A percentile compares a stretch with the other conserved stretches of the same genome.
phyloP scores from a whole-genome alignment of 371 early-diverging fungal genomes.

The Mortierella sp. region DNA sequence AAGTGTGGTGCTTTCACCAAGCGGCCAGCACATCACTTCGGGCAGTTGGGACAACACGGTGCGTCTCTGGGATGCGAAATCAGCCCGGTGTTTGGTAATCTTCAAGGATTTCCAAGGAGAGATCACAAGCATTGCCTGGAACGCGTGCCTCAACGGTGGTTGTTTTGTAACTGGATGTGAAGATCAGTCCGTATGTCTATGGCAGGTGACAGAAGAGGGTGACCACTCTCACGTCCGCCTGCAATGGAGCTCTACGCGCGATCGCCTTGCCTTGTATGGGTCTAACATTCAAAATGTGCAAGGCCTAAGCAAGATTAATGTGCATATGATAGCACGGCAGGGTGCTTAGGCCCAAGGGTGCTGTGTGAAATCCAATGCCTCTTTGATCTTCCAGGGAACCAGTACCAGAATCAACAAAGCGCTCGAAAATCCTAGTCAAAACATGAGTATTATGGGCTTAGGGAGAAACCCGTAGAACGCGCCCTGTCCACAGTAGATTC shows the following conservation, averaged over 20 bases:
- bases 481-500: too few relatives aligned
- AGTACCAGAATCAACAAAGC: neutral
- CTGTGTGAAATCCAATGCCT: neutral
- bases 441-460: too few relatives aligned
- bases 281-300: neutral
- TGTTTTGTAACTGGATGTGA: neutral
- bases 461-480: too few relatives aligned
- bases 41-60: neutral
- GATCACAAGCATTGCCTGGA: neutral
- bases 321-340: neutral
- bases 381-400: neutral
- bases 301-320: neutral
- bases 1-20: neutral
- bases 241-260: neutral
- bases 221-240: neutral
- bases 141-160: neutral
- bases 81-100: constrained; percentile 63
- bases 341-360: neutral
- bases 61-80: neutral
- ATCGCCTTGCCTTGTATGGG: too few relatives aligned
- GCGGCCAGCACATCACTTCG: constrained; percentile 4
- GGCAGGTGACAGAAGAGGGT: neutral
- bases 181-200: neutral
- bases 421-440: too few relatives aligned
- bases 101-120: constrained; percentile 5